Conservation (phyloP, 1,284 basidiomycete genomes). For the Mycena sp. region DNA sequence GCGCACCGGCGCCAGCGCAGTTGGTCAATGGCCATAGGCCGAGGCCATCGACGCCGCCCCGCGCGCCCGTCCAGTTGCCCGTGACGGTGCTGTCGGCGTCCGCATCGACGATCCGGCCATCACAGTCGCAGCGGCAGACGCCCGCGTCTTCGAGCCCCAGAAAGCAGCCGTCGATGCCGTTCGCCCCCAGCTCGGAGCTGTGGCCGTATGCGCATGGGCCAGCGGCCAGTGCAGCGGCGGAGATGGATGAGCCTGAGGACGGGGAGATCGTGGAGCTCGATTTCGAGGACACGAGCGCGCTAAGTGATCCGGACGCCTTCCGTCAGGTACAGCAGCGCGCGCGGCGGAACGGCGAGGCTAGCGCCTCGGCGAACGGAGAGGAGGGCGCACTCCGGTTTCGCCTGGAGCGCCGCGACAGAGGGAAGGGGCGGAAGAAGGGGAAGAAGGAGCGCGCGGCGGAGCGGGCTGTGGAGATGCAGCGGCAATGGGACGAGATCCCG, state of each 20-base stretch:
- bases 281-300: conserved; percentile 71
- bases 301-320: conserved; percentile 70
- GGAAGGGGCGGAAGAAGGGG: conserved; percentile 42
- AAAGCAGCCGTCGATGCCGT: conserved; percentile 1
- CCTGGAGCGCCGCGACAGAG: conserved; percentile 14
- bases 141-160: too few species aligned
- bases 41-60: too few species aligned
- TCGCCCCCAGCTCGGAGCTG: conserved; percentile 9
- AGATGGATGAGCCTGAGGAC: conserved; percentile 29
- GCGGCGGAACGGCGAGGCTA: conserved; percentile 1
- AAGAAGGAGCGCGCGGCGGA: conserved; percentile 54
- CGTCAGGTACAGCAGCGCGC: conserved; percentile 43
- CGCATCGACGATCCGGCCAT: conserved; percentile 16
- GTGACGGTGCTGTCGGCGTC: conserved; percentile 6
- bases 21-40: conserved; percentile 17
- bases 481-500: conserved; percentile 59
- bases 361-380: conserved; percentile 21
- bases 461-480: conserved; percentile 39
- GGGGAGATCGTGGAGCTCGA: conserved; percentile 74
- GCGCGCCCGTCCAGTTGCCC: conserved; percentile 6
- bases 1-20: conserved; percentile 15
- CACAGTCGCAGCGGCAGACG: not conserved
- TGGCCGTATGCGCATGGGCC: conserved; percentile 13
- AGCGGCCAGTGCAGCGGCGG: too few species aligned
- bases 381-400: not conserved